A percentile compares a stretch with the other conserved stretches of the same genome.
Evolutionary conservation across 2,329 filamentous ascomycete species (phyloP).

Genomic region (Fusarium nelsonii): DNA sequence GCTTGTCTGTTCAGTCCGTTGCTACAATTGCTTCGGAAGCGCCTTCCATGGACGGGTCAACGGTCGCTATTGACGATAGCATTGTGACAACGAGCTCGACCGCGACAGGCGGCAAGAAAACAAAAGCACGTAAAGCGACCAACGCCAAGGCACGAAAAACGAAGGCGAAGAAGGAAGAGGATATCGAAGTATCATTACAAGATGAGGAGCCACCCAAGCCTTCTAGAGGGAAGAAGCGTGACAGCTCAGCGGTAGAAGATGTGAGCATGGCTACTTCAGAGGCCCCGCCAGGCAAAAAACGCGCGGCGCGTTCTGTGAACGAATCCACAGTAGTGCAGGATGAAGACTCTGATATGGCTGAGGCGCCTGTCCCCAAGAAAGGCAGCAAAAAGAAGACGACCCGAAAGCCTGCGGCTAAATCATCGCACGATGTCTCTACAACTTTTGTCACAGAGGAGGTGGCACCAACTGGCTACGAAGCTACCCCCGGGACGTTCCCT

Average conservation of each 20-base stretch:
- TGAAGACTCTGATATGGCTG: slow-evolving; percentile 58
- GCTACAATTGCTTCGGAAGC: slow-evolving; percentile 64
- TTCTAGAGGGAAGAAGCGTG: slow-evolving; percentile 70
- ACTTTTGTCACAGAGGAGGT: slow-evolving; percentile 65
- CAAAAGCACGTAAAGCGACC: slow-evolving; percentile 65
- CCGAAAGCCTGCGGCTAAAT: slow-evolving; percentile 57
- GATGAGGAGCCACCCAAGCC: slow-evolving; percentile 52
- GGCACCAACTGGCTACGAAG: slow-evolving; percentile 61
- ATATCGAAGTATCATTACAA: slow-evolving; percentile 48
- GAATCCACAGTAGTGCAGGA: slow-evolving; percentile 54
- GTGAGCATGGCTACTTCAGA: slow-evolving; percentile 58
- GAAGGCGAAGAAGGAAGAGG: slow-evolving; percentile 66
- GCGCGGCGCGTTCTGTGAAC: slow-evolving; percentile 61
- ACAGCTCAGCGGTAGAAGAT: slow-evolving; percentile 70
- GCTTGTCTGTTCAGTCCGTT: slow-evolving; percentile 70
- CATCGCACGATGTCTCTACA: slow-evolving; percentile 57
- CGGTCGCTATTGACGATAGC: slow-evolving; percentile 68
- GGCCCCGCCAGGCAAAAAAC: slow-evolving; percentile 69
- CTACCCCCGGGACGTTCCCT: slow-evolving; percentile 58
- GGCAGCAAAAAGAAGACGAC: slow-evolving; percentile 54
- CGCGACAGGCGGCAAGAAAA: slow-evolving; percentile 69
- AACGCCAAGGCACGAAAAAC: slow-evolving; percentile 47
- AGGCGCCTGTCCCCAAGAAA: slow-evolving; percentile 51
- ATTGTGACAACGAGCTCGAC: slow-evolving; percentile 70
- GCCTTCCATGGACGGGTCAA: slow-evolving; percentile 61